Evolutionary conservation across 768 basidiomycete genomes (phyloP).

Genomic region (Mycena leptocephala): DNA sequence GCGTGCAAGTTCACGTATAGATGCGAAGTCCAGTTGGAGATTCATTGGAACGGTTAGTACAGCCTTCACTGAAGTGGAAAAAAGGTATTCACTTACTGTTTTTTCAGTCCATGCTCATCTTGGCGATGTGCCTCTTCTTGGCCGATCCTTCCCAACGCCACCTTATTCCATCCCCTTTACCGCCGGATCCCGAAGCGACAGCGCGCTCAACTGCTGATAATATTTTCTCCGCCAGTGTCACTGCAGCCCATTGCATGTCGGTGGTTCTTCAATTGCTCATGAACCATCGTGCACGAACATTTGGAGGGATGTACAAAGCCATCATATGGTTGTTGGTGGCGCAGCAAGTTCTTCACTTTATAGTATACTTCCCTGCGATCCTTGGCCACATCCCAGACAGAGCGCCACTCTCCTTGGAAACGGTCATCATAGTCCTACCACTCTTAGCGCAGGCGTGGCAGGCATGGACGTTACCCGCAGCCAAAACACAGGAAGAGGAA

Average conservation of each 20-base stretch:
- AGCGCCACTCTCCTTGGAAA: constrained; percentile 15
- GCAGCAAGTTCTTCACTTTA: constrained; percentile 15
- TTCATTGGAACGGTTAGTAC: constrained; percentile 18
- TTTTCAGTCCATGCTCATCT: constrained; percentile 21
- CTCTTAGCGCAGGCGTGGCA: constrained; percentile 17
- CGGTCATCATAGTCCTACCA: constrained; percentile 5
- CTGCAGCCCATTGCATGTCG: constrained; percentile 13
- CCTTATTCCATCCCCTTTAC: constrained; percentile 20
- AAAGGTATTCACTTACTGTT: constrained; percentile 15
- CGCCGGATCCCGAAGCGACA: constrained; percentile 15
- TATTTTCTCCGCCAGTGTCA: constrained; percentile 14
- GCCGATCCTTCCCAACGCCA: constrained; percentile 12
- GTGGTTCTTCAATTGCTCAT: constrained; percentile 23
- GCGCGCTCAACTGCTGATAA: constrained; percentile 12
- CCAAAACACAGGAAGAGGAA: constrained; percentile 12
- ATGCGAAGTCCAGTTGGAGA: constrained; percentile 21
- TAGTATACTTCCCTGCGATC: constrained; percentile 14
- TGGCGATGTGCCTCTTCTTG: constrained; percentile 18
- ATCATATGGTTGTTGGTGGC: constrained; percentile 12
- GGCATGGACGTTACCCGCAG: constrained; percentile 17
- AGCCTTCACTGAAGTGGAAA: constrained; percentile 16
- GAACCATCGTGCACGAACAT: constrained; percentile 23
- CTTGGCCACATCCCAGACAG: constrained; percentile 19
- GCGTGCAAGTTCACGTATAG: constrained; percentile 20
- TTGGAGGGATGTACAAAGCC: constrained; percentile 26